phyloP scores from a whole-genome alignment of 106 monocot genomes.

The Xerophyta viscosa region DNA sequence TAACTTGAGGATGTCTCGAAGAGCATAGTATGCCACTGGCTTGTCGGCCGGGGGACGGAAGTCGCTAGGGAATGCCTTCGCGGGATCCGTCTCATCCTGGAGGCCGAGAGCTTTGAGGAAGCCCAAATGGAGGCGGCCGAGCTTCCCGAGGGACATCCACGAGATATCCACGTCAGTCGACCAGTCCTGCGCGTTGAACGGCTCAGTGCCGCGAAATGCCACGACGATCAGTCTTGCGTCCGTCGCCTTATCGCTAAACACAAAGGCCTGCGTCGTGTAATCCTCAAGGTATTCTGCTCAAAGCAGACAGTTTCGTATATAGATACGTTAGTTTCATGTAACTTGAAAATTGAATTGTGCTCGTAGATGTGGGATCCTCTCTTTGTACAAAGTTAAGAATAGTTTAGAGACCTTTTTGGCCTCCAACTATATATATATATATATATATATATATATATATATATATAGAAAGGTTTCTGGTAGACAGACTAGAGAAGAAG shows the following conservation, averaged over 20 bases:
- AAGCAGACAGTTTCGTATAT: too few relatives aligned
- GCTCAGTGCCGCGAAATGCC: conserved; percentile 51
- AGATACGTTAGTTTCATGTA: too few relatives aligned
- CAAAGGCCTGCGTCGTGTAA: conserved; percentile 40
- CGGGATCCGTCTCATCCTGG: conserved; percentile 13
- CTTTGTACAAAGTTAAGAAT: too few relatives aligned
- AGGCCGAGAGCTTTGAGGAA: conserved; percentile 58
- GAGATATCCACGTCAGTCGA: conserved; percentile 52
- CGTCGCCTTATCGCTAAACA: conserved; percentile 29
- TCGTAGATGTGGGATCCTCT: too few relatives aligned
- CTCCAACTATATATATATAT: too few relatives aligned
- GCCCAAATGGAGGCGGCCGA: conserved; percentile 34
- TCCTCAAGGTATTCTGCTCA: conserved; percentile 21
- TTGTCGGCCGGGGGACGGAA: not conserved
- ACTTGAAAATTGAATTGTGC: too few relatives aligned
- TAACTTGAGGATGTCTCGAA: conserved; percentile 17
- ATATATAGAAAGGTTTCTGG: too few relatives aligned
- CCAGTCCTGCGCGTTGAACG: conserved; percentile 50
- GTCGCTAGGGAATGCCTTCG: conserved; percentile 15
- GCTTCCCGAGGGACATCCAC: conserved; percentile 19
- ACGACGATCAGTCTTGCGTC: conserved; percentile 36
- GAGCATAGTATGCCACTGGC: conserved; percentile 33
- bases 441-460: too few relatives aligned
- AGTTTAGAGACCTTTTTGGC: too few relatives aligned
- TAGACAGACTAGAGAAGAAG: too few relatives aligned